phyloP scores from a whole-genome alignment of 257 asterid genomes.

The Thymus quinquecostatus region DNA sequence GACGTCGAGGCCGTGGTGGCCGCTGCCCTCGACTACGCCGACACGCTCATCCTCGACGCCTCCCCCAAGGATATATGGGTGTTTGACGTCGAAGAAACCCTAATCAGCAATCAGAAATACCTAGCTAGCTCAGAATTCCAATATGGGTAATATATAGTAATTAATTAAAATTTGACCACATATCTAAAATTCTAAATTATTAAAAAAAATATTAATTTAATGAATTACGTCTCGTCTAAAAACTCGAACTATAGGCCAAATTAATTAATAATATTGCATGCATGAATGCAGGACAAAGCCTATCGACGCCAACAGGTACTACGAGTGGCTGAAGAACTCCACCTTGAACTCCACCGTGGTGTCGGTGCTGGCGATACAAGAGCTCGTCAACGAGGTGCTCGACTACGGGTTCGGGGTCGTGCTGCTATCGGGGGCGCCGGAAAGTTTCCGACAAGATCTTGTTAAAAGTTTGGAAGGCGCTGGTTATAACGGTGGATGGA shows the following conservation, averaged over 20 bases:
- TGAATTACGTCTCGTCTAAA: too few relatives aligned
- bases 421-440: constrained; percentile 4
- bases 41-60: too few relatives aligned
- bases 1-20: constrained; percentile 1
- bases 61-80: background rate
- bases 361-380: background rate
- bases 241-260: too few relatives aligned
- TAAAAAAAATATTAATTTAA: too few relatives aligned
- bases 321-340: background rate
- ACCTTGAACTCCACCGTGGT: background rate
- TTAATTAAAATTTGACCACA: too few relatives aligned
- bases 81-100: constrained; percentile 23
- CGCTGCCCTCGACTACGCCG: background rate
- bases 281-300: background rate
- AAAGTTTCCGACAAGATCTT: background rate
- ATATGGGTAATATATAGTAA: background rate
- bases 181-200: too few relatives aligned
- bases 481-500: background rate
- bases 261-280: background rate
- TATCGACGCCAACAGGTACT: background rate
- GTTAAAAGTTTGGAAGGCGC: background rate
- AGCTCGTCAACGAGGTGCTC: background rate
- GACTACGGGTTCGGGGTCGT: background rate
- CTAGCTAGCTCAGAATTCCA: background rate
- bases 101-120: background rate